Conservation (phyloP, 1,284 basidiomycete genomes). For the Pseudozyma hubeiensis region DNA sequence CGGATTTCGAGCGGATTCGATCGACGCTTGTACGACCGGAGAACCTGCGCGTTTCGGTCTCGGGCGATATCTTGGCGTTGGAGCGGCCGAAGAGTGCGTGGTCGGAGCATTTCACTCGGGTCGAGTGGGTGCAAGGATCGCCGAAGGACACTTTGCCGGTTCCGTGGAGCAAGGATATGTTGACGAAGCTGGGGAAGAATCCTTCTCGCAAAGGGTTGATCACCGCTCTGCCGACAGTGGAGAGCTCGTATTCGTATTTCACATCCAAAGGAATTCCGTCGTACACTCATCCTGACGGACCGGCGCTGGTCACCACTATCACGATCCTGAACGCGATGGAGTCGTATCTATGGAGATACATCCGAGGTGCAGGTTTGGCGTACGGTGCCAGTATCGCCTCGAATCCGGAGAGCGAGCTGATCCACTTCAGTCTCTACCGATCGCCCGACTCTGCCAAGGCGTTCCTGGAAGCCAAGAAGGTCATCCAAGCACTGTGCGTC, state of each 20-base stretch:
- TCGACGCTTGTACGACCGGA: slow-evolving; percentile 73
- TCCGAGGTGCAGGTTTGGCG: slow-evolving; percentile 72
- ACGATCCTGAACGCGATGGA: slow-evolving; percentile 93
- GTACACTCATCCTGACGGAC: slow-evolving; percentile 79
- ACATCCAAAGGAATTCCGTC: slow-evolving; percentile 76
- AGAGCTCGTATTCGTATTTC: slow-evolving; percentile 88
- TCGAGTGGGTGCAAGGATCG: slow-evolving; percentile 15
- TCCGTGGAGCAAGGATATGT: slow-evolving; percentile 77
- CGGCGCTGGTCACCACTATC: slow-evolving; percentile 84
- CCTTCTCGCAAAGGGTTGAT: slow-evolving; percentile 80
- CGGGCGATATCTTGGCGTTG: slow-evolving; percentile 83
- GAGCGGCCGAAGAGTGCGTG: slow-evolving; percentile 75
- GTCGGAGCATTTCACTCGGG: slow-evolving; percentile 19
- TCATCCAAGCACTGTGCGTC: slow-evolving; percentile 67
- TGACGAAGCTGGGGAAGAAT: slow-evolving; percentile 80
- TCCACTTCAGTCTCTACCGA: slow-evolving; percentile 80
- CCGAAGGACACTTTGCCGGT: slow-evolving; percentile 75
- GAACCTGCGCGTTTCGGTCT: slow-evolving; percentile 85
- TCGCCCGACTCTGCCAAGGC: slow-evolving; percentile 89
- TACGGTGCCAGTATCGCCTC: slow-evolving; percentile 86
- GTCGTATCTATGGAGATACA: slow-evolving; percentile 83
- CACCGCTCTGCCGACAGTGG: slow-evolving; percentile 90
- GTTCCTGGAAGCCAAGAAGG: slow-evolving; percentile 79
- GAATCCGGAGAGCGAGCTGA: slow-evolving; percentile 84
- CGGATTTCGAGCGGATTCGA: slow-evolving; percentile 56